Base-by-base conservation (phyloP, 139 green algal species). In the Closterium sp. region DNA sequence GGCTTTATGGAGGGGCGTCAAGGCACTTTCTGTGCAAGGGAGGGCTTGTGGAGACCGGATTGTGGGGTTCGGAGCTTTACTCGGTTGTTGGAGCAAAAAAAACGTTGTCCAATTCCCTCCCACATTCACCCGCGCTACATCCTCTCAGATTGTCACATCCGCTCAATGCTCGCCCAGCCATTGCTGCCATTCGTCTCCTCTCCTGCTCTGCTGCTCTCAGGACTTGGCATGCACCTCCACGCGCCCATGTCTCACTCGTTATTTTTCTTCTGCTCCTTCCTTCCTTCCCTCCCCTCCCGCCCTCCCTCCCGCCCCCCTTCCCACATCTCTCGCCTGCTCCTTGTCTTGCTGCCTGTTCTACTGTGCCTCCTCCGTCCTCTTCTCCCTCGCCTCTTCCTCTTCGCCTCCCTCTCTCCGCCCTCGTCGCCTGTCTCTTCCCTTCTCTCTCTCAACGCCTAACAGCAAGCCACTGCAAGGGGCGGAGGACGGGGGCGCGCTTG, bases 401-500 rank as follows among this genome's bases (percentile, higher is more conserved):
- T 24, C 62, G 62, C 19, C 62, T 24, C 62, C 27, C 62, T 24
- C 62, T 79, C 62, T 24, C 62, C 62, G 24, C 62, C 17, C 62
- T 79, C 62, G 5, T 7, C 7, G 5, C 29, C n/a, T 90, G 11
- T 7, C 2, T 5, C 62, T 79, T 4, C 62, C 62, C 17, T 27
- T 27, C 62, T 79, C 62, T 79, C 62, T 6, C 17, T 27, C 38
- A 50, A 50, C 38, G 4, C 7, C 38, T 4, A 4, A 79, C 62
- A 79, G 62, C 62, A 79, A 79, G 62, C 62, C 62, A 4, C 62
- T 79, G 62, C 62, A 79, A 79, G 62, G 70, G n/a, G 89, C 27
- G 30, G 89, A 86, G 34, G 85, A 92, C 45, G 85, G 29, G 29
- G 29, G 85, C 21, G 85, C 30, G 85, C 29, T 88, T 88, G 85